Evolutionary conservation across 805 yeast species (phyloP), one percentile per base, ranked within the genome.

Genomic region (Yarrowia sp.): DNA sequence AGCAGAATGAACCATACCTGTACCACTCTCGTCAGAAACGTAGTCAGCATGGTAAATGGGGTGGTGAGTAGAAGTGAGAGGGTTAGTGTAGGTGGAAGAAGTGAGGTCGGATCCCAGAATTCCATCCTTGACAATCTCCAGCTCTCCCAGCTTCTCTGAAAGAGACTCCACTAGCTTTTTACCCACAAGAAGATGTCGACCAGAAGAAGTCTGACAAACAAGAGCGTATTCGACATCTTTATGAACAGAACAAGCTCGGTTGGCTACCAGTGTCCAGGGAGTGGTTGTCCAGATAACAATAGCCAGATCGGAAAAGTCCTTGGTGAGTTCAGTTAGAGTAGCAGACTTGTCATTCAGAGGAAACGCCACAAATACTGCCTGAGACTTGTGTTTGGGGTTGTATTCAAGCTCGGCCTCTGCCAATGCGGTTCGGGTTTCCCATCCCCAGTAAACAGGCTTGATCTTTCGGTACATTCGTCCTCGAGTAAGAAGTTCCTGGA

Each of bases 371-470:
- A 79, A 71, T 0, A 69, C 69, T 0, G 76, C 85, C 2, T 97
- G 87, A 5, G 79, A 82, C 0, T 96, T 88, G 46, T 72, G 78
- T 74, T 91, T 96, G 21, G 83, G 84, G 59, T 89, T 88, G 74
- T 95, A 95, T 72, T 93, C 97, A 65, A 95, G 80, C 74, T 95
- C 99, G 21, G 97, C 93, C 75, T 95, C 99, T 0, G 99, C 99
- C 67, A 95, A 78, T 0, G 98, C 98, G 0, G 99, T 92, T 65
- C 85, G 83, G 2, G 96, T 90, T 71, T 92, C 97, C 67, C 93
- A 87, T 0, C 98, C 96, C 98, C 98, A 95, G 81, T 88, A 95
- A 0, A 96, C 98, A 0, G 99, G 99, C 72, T 92, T 92, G 70
- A 88, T 84, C 72, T 92, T 96, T 70, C 98, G 82, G 59, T 85